Conservation (phyloP, 2,329 filamentous ascomycete species). For the Teratosphaeria pseudoeucalypti region DNA sequence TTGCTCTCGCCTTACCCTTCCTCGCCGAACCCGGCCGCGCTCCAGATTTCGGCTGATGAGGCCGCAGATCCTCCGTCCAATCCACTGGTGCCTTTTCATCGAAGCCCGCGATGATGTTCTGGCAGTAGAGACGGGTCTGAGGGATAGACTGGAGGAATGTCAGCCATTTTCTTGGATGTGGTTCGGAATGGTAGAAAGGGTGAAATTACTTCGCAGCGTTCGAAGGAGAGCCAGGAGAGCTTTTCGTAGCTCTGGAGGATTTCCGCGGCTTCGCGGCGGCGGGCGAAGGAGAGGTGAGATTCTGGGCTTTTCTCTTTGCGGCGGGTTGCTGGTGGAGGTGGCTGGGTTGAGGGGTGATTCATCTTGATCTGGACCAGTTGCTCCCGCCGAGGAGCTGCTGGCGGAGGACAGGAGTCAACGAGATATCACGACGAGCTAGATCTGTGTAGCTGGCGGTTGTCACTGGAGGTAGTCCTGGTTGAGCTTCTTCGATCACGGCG, state of each 20-base stretch:
- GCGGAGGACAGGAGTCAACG: not conserved
- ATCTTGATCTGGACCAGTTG: too few relatives aligned
- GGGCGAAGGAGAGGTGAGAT: constrained; percentile 15
- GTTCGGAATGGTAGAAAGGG: not conserved
- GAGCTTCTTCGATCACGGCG: too few relatives aligned
- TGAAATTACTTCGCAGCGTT: constrained; percentile 19
- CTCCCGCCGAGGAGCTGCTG: too few relatives aligned
- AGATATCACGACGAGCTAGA: not conserved
- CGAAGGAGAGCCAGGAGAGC: constrained; percentile 19
- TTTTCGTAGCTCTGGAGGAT: constrained; percentile 24
- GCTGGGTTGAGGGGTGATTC: too few relatives aligned
- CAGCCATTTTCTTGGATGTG: not conserved
- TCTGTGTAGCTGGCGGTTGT: not conserved
- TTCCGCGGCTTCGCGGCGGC: constrained; percentile 15
- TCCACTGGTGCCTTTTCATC: constrained; percentile 11
- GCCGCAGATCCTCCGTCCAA: constrained; percentile 19
- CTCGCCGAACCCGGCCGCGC: constrained; percentile 5
- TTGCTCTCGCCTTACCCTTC: constrained; percentile 17
- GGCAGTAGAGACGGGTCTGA: constrained; percentile 24
- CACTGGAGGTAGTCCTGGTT: too few relatives aligned
- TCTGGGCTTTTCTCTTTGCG: constrained; percentile 11
- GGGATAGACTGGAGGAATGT: constrained; percentile 15
- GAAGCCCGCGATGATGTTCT: constrained; percentile 21
- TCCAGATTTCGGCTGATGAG: constrained; percentile 8
- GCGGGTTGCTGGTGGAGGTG: too few relatives aligned